Conservation (phyloP, 257 asterid genomes). For the Rehmannia glutinosa region DNA sequence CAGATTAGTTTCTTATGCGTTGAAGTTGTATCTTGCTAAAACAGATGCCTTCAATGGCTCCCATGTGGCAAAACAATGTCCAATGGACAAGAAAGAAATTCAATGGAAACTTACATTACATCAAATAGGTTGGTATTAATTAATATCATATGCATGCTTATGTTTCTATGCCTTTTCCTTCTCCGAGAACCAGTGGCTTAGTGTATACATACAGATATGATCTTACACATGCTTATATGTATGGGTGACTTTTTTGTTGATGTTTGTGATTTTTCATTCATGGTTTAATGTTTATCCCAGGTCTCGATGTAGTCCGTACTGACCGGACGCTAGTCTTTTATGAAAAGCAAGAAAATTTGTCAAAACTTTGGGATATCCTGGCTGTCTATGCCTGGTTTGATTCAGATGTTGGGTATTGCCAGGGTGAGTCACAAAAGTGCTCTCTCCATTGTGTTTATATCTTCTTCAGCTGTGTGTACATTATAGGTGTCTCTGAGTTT, state of each 20-base stretch:
- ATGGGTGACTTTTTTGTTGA: background rate
- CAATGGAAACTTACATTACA: slow-evolving; percentile 90
- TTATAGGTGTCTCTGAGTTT: no score
- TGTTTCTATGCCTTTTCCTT: background rate
- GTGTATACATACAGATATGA: background rate
- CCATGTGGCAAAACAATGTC: slow-evolving; percentile 20
- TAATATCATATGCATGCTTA: slow-evolving; percentile 5
- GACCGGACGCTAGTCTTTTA: slow-evolving; percentile 81
- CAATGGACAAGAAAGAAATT: slow-evolving; percentile 67
- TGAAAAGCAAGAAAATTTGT: slow-evolving; percentile 74
- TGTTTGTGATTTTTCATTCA: slow-evolving; percentile 16
- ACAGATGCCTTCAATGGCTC: slow-evolving; percentile 31
- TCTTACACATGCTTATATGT: background rate
- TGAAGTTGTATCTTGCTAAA: slow-evolving; percentile 19
- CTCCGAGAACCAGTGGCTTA: background rate
- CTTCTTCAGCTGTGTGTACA: no score
- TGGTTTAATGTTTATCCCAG: slow-evolving; percentile 36
- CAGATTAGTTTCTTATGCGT: slow-evolving; percentile 11
- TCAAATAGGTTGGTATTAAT: slow-evolving; percentile 77
- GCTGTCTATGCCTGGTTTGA: slow-evolving; percentile 92
- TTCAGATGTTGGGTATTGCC: slow-evolving; percentile 87
- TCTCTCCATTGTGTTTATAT: no score
- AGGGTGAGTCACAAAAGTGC: slow-evolving; percentile 53
- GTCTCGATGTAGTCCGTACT: slow-evolving; percentile 90
- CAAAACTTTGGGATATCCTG: slow-evolving; percentile 92